Conservation (phyloP, 345 rosid species). For the Aegle marmelos region DNA sequence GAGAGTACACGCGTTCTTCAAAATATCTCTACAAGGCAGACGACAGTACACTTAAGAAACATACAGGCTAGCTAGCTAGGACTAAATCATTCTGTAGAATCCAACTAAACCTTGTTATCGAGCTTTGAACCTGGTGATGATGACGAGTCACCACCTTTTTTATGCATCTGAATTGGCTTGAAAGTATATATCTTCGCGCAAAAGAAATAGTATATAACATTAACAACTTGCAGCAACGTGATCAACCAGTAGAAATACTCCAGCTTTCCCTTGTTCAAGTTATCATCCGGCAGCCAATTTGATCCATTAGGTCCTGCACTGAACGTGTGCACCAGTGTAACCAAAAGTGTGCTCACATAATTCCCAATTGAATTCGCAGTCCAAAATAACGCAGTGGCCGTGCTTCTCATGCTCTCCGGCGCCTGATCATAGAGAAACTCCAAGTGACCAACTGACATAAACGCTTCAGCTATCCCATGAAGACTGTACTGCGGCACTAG, state of each 20-base stretch:
- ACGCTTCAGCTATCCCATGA: conserved; percentile 4
- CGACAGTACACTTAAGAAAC: too few relatives aligned
- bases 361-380: conserved; percentile 35
- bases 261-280: conserved; percentile 45
- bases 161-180: conserved; percentile 30
- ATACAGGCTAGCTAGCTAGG: too few relatives aligned
- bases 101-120: conserved; percentile 17
- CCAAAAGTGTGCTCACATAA: conserved; percentile 47
- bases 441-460: conserved; percentile 43
- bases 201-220: conserved; percentile 36
- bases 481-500: conserved; percentile 49
- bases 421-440: conserved; percentile 59
- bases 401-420: conserved; percentile 57
- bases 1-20: too few relatives aligned
- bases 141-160: neutral
- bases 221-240: conserved; percentile 36
- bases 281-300: conserved; percentile 47
- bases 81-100: neutral
- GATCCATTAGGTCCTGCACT: conserved; percentile 28
- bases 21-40: too few relatives aligned
- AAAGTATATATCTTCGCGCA: conserved; percentile 45
- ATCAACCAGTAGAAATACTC: conserved; percentile 55
- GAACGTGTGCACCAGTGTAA: conserved; percentile 38
- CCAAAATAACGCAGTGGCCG: conserved; percentile 47
- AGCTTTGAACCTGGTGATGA: conserved; percentile 25